phyloP scores from a whole-genome alignment of 75 land plant species.

The Chamaecyparis obtusa region DNA sequence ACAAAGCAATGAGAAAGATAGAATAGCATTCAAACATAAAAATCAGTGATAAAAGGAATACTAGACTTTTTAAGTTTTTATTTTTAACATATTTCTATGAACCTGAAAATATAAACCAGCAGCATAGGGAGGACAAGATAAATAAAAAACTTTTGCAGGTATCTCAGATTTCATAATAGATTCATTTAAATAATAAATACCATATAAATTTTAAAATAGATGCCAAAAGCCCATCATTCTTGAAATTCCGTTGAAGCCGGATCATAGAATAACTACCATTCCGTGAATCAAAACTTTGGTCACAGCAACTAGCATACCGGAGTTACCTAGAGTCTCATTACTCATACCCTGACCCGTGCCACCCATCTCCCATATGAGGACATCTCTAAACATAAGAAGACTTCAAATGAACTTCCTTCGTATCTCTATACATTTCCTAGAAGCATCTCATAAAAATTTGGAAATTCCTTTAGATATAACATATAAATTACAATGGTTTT shows the following conservation, averaged over 20 bases:
- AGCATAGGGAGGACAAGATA: too few relatives aligned
- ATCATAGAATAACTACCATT: not conserved
- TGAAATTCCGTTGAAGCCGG: not conserved
- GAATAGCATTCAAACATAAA: not conserved
- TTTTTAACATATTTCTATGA: too few relatives aligned
- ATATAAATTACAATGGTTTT: too few relatives aligned
- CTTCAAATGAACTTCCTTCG: too few relatives aligned
- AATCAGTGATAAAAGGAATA: not conserved
- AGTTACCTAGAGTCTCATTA: not conserved
- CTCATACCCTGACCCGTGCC: too few relatives aligned
- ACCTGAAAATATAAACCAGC: not conserved
- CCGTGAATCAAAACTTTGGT: not conserved
- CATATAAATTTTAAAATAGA: not conserved
- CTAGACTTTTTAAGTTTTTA: not conserved
- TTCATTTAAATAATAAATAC: not conserved
- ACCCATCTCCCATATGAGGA: too few relatives aligned
- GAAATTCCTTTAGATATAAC: too few relatives aligned
- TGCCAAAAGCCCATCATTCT: not conserved
- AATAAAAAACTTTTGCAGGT: too few relatives aligned
- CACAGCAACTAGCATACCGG: not conserved
- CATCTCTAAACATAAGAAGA: too few relatives aligned
- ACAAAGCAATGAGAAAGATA: not conserved
- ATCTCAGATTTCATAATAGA: too few relatives aligned
- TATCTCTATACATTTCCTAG: too few relatives aligned
- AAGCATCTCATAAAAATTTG: too few relatives aligned